Percentiles rank a stretch among this genome's conserved stretches.
These are phyloP conservation scores for Paraconiothyrium sp. DNA, from an alignment of 2,329 filamentous ascomycete species.

Conservation along the genomic window DNA sequence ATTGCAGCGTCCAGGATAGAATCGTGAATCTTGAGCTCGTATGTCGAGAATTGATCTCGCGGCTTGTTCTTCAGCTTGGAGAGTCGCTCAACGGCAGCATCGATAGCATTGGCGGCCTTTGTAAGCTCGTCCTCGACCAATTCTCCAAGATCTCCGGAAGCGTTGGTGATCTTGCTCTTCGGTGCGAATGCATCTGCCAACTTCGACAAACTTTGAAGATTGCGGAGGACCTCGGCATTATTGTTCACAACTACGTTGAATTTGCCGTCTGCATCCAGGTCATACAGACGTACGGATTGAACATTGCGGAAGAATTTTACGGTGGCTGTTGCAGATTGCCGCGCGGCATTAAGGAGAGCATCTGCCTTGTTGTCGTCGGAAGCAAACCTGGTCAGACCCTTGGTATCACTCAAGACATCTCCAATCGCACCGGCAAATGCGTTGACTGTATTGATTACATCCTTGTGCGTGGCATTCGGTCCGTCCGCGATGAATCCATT, in stretches of 20 bases:
- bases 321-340: conserved; percentile 84
- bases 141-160: conserved; percentile 88
- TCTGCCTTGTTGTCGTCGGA: conserved; percentile 96
- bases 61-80: conserved; percentile 95
- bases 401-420: conserved; percentile 95
- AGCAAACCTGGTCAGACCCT: conserved; percentile 90
- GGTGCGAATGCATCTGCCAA: conserved; percentile 91
- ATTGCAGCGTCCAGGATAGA: conserved; percentile 92
- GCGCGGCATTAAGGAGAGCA: conserved; percentile 80
- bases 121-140: conserved; percentile 90
- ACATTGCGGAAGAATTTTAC: conserved; percentile 95
- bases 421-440: conserved; percentile 89
- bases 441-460: conserved; percentile 92
- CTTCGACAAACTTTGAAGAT: conserved; percentile 92
- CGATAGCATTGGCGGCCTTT: conserved; percentile 95
- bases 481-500: conserved; percentile 99
- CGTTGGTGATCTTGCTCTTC: conserved; percentile 81
- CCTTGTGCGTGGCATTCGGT: conserved; percentile 85
- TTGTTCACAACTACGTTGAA: conserved; percentile 97
- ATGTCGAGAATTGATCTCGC: conserved; percentile 93
- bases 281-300: conserved; percentile 92
- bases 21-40: conserved; percentile 95
- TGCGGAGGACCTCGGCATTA: conserved; percentile 95
- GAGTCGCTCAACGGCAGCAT: conserved; percentile 86
- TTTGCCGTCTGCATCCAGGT: conserved; percentile 89